Percentiles rank a stretch among this genome's conserved stretches.
phyloP scores from a whole-genome alignment of 2,329 filamentous ascomycete species.

The Pyricularia sp. region DNA sequence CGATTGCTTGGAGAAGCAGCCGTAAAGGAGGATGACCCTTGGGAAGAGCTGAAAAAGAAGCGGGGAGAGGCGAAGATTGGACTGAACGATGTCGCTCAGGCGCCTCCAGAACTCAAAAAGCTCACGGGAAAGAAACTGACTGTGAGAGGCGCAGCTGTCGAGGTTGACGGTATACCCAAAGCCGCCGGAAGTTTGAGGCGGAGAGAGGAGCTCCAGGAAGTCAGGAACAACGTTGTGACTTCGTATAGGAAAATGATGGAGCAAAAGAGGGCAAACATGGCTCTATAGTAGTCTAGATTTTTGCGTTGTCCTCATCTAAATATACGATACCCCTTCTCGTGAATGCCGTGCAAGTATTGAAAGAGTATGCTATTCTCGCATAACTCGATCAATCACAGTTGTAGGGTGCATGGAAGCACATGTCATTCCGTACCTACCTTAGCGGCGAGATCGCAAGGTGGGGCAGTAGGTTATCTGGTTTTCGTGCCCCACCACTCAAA shows the following conservation, averaged over 20 bases:
- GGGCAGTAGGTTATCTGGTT: background rate
- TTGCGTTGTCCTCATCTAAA: background rate
- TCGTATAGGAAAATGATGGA: constrained; percentile 64
- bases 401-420: too few relatives aligned
- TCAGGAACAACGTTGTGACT: constrained; percentile 62
- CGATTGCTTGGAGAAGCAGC: constrained; percentile 30
- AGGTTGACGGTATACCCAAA: constrained; percentile 61
- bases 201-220: constrained; percentile 63
- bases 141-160: constrained; percentile 52
- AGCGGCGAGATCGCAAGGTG: background rate
- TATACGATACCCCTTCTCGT: background rate
- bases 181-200: constrained; percentile 60
- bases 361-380: background rate
- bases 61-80: constrained; percentile 44
- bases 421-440: background rate
- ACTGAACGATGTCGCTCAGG: constrained; percentile 55
- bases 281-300: background rate
- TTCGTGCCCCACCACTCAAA: background rate
- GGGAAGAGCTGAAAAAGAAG: constrained; percentile 63
- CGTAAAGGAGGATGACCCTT: constrained; percentile 56
- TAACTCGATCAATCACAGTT: background rate
- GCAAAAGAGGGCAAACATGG: constrained; percentile 25
- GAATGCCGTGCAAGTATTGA: background rate
- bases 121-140: constrained; percentile 56
- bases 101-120: constrained; percentile 64